phyloP scores from a whole-genome alignment of 495 filamentous ascomycete species.

The Terfezia claveryi region DNA sequence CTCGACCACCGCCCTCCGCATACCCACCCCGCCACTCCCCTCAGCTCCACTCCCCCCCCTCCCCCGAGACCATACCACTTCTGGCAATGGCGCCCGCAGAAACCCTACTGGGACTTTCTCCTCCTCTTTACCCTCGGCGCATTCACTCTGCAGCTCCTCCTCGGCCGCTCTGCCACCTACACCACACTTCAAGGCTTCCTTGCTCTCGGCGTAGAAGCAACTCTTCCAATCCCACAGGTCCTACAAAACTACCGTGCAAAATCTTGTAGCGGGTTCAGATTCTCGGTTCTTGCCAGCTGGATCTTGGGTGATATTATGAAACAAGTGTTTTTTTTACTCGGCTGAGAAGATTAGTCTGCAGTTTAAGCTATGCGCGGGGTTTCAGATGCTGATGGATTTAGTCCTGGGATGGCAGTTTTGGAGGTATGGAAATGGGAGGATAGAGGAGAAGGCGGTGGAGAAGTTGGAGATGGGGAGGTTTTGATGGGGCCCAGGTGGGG shows the following conservation, averaged over 20 bases:
- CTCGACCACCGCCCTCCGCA: conserved; percentile 62
- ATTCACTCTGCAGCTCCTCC: conserved; percentile 44
- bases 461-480: neutral
- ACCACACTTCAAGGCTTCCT: conserved; percentile 52
- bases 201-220: conserved; percentile 77
- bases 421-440: conserved; percentile 44
- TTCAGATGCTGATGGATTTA: conserved; percentile 69
- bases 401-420: conserved; percentile 71
- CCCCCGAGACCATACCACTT: conserved; percentile 58
- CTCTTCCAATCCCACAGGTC: conserved; percentile 75
- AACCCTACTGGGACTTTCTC: conserved; percentile 84
- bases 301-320: conserved; percentile 84
- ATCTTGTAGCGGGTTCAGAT: conserved; percentile 73
- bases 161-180: conserved; percentile 47
- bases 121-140: conserved; percentile 44
- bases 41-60: conserved; percentile 9
- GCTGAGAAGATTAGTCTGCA: conserved; percentile 57
- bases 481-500: neutral
- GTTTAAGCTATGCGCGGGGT: conserved; percentile 80
- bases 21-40: conserved; percentile 24
- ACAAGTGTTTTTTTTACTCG: conserved; percentile 78
- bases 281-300: conserved; percentile 75
- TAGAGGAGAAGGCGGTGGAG: neutral
- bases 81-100: conserved; percentile 74
- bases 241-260: conserved; percentile 51